Conservation (phyloP, 139 green algal species). For the Volvox reticuliferus region DNA sequence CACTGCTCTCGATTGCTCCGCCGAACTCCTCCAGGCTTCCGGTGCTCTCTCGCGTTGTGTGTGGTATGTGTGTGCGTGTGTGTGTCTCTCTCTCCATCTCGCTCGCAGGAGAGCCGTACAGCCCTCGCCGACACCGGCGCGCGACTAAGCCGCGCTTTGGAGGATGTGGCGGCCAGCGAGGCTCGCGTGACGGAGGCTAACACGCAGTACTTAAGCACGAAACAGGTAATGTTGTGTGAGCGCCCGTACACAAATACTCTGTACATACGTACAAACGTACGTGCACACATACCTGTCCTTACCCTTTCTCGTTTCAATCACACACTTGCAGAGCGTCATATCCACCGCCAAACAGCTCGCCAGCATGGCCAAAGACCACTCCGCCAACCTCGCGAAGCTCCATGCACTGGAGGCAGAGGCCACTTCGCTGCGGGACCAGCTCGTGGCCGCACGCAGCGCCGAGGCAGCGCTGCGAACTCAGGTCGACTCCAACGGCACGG, state of each 20-base stretch:
- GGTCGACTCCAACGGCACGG: background rate
- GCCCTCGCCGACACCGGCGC: background rate
- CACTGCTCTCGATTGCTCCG: too few relatives aligned
- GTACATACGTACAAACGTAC: too few relatives aligned
- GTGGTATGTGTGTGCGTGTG: too few relatives aligned
- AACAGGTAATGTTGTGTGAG: conserved; percentile 2
- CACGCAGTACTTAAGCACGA: conserved; percentile 13
- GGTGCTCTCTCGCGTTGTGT: too few relatives aligned
- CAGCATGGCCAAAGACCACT: conserved; percentile 28
- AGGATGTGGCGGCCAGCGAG: background rate
- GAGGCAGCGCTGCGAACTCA: background rate
- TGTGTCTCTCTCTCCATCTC: background rate
- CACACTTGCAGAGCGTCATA: background rate
- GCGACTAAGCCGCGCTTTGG: background rate
- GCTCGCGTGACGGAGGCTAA: conserved; percentile 1
- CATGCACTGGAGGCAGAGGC: conserved; percentile 1
- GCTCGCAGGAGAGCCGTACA: conserved; percentile 10
- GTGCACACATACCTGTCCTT: too few relatives aligned
- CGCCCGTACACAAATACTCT: too few relatives aligned
- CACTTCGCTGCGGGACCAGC: background rate
- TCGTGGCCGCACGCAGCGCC: background rate
- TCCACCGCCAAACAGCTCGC: conserved; percentile 41
- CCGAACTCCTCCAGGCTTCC: too few relatives aligned
- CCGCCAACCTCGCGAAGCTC: background rate
- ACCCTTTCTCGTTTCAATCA: background rate